Percentiles rank a stretch among this genome's conserved stretches.
These are phyloP conservation scores for Tylopilus felleus DNA, from an alignment of 768 basidiomycete species.

Conservation along the genomic window DNA sequence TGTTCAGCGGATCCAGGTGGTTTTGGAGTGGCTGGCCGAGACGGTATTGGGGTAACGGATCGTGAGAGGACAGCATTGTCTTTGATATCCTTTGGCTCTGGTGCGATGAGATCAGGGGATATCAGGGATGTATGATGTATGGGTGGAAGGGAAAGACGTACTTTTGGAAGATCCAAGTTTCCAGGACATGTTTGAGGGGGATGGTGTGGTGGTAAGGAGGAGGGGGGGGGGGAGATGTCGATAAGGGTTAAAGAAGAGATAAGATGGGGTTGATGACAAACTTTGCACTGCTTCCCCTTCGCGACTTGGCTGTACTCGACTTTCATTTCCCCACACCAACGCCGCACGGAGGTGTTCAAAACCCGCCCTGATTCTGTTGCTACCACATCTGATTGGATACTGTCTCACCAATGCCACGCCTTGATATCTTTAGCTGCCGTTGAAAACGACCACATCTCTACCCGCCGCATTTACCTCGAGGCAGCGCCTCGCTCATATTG, in stretches of 20 bases:
- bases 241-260: neutral
- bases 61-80: conserved; percentile 71
- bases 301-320: neutral
- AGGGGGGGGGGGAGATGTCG: neutral
- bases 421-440: neutral
- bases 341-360: neutral
- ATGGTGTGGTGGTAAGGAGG: neutral
- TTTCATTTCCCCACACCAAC: no score
- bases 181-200: conserved; percentile 51
- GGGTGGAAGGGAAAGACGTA: conserved; percentile 7
- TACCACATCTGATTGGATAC: no score
- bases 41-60: conserved; percentile 79
- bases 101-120: conserved; percentile 1
- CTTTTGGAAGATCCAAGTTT: conserved; percentile 44
- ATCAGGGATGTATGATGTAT: neutral
- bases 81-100: conserved; percentile 67
- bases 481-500: neutral
- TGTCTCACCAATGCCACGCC: no score
- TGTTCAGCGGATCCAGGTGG: conserved; percentile 47
- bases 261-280: conserved; percentile 9
- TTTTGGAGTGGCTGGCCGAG: conserved; percentile 76
- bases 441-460: neutral
- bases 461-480: neutral
- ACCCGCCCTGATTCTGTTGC: no score
- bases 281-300: conserved; percentile 4